These are phyloP conservation scores for Septoria linicola DNA, from an alignment of 2,329 filamentous ascomycete species.

Conservation along the genomic window DNA sequence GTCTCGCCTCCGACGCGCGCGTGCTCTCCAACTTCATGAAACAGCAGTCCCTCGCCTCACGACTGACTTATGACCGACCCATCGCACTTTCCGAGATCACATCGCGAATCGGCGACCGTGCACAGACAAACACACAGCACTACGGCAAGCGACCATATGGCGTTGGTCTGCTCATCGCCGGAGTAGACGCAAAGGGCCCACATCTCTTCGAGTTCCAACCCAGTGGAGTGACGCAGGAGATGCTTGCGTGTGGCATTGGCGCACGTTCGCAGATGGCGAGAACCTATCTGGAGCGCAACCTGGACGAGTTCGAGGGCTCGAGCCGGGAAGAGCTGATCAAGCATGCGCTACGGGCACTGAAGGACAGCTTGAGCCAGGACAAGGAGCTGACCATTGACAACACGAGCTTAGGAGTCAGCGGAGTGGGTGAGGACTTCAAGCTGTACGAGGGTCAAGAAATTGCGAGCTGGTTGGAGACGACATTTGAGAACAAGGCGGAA, in stretches of 20 bases:
- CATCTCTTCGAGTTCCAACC: conserved; percentile 99
- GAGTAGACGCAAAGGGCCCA: conserved; percentile 88
- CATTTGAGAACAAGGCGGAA: conserved; percentile 48
- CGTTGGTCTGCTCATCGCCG: conserved; percentile 86
- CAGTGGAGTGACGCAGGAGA: conserved; percentile 92
- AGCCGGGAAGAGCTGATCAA: conserved; percentile 81
- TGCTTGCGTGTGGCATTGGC: conserved; percentile 93
- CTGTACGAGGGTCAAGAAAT: conserved; percentile 88
- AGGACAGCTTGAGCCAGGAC: conserved; percentile 94
- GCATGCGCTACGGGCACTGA: conserved; percentile 86
- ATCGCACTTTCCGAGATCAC: conserved; percentile 89
- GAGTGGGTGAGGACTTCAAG: conserved; percentile 85
- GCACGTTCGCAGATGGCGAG: conserved; percentile 95
- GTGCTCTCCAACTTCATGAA: conserved; percentile 99
- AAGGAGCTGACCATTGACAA: conserved; percentile 97
- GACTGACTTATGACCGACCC: conserved; percentile 91
- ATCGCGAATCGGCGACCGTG: conserved; percentile 89
- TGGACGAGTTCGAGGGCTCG: conserved; percentile 76
- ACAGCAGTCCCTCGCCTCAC: conserved; percentile 93
- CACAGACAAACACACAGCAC: conserved; percentile 95
- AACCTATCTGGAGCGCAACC: conserved; percentile 90
- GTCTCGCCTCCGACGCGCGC: conserved; percentile 93
- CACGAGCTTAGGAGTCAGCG: conserved; percentile 85
- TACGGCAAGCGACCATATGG: conserved; percentile 96
- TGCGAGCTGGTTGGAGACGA: conserved; percentile 77